Conservation (phyloP, 2,329 filamentous ascomycete genomes). For the Colletotrichum lentis region DNA sequence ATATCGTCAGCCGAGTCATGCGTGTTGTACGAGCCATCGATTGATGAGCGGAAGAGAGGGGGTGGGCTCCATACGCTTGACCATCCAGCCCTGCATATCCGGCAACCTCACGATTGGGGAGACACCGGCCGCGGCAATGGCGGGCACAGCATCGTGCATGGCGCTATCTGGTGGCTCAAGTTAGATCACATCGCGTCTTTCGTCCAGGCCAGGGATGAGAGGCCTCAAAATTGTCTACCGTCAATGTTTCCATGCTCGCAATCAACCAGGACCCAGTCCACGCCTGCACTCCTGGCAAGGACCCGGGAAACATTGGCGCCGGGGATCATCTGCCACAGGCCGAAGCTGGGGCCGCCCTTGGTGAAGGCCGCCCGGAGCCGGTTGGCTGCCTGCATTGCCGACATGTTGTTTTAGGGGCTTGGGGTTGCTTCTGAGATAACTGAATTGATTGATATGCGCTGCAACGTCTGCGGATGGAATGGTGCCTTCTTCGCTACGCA, state of each 20-base stretch:
- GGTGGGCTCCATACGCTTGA: constrained; percentile 57
- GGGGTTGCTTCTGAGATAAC: no score
- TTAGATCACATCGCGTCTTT: background rate
- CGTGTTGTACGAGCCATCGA: background rate
- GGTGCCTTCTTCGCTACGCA: no score
- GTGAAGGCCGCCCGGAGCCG: constrained; percentile 59
- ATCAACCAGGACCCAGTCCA: constrained; percentile 72
- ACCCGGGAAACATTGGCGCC: constrained; percentile 66
- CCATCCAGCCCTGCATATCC: constrained; percentile 64
- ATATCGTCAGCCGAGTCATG: background rate
- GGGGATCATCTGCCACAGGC: constrained; percentile 71
- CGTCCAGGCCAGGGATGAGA: no score
- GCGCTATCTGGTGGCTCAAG: constrained; percentile 49
- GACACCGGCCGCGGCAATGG: constrained; percentile 57
- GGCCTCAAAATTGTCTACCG: constrained; percentile 50
- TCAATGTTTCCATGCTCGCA: constrained; percentile 63
- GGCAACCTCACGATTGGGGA: constrained; percentile 61
- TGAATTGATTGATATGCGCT: no score
- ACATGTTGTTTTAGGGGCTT: constrained; percentile 7
- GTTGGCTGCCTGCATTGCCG: constrained; percentile 56
- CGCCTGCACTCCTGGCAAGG: constrained; percentile 66
- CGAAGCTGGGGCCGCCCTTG: constrained; percentile 59
- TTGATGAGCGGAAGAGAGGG: background rate
- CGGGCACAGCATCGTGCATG: constrained; percentile 64
- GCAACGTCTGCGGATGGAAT: background rate